Conservation (phyloP, 2,329 filamentous ascomycete genomes). For the Aureobasidium sp. region DNA sequence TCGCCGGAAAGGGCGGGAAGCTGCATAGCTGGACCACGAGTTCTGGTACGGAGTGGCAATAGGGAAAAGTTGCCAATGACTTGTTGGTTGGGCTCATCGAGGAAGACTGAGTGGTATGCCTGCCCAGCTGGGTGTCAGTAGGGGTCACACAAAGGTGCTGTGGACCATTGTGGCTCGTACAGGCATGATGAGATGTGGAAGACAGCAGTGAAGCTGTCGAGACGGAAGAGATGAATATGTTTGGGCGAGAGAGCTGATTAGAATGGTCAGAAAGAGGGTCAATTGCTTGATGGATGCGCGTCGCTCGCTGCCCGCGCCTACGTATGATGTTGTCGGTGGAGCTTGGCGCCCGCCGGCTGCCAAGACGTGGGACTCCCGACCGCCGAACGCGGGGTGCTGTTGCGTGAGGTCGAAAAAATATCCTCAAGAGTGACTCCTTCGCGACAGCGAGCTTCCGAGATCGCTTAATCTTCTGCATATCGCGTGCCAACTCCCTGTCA, state of each 20-base stretch:
- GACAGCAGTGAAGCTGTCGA: neutral
- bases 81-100: slow-evolving; percentile 65
- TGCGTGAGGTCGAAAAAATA: slow-evolving; percentile 10
- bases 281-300: neutral
- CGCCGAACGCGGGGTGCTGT: slow-evolving; percentile 10
- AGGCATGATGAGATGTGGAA: neutral
- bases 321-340: slow-evolving; percentile 2
- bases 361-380: slow-evolving; percentile 6
- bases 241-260: neutral
- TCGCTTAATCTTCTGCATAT: neutral
- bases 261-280: neutral
- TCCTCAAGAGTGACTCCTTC: slow-evolving; percentile 6
- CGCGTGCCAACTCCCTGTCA: slow-evolving; percentile 3
- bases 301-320: neutral
- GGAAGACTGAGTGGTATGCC: slow-evolving; percentile 98
- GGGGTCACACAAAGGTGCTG: neutral
- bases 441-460: slow-evolving; percentile 12
- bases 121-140: slow-evolving; percentile 33
- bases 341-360: neutral
- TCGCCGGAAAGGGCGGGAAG: slow-evolving; percentile 53
- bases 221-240: neutral
- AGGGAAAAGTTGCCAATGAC: slow-evolving; percentile 84
- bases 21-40: slow-evolving; percentile 87
- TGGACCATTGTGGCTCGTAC: neutral
- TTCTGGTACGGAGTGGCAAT: slow-evolving; percentile 88